phyloP scores from a whole-genome alignment of 1,284 basidiomycete genomes.

The Flammula alnicola region DNA sequence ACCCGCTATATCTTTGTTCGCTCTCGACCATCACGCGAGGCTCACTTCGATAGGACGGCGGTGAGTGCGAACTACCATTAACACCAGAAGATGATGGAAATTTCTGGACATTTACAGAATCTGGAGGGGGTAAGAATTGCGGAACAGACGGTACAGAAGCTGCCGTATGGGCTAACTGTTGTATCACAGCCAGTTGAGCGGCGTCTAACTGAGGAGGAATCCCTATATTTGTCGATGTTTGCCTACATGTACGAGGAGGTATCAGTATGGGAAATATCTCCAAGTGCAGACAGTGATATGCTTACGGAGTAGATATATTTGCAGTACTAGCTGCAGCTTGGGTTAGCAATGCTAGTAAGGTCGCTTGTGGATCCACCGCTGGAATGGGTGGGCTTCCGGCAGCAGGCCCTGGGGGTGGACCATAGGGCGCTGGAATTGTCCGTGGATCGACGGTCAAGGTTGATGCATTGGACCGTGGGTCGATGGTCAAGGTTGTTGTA shows the following conservation, averaged over 20 bases:
- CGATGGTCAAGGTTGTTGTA: conserved; percentile 34
- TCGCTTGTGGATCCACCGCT: conserved; percentile 54
- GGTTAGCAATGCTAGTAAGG: conserved; percentile 68
- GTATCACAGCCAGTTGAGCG: conserved; percentile 69
- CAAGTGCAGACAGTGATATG: neutral
- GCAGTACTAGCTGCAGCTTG: conserved; percentile 53
- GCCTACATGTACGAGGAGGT: conserved; percentile 53
- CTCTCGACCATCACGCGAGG: conserved; percentile 42
- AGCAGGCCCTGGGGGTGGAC: conserved; percentile 25
- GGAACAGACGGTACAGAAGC: conserved; percentile 39
- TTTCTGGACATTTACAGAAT: conserved; percentile 32
- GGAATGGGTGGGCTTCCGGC: conserved; percentile 34
- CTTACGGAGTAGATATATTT: conserved; percentile 37
- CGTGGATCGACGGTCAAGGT: conserved; percentile 46
- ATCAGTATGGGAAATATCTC: conserved; percentile 12
- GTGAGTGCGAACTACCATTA: conserved; percentile 34
- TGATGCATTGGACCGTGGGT: conserved; percentile 46
- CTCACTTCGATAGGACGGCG: conserved; percentile 42
- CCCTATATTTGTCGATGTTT: conserved; percentile 62
- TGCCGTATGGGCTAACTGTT: conserved; percentile 71
- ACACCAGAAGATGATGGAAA: conserved; percentile 32
- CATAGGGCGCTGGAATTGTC: conserved; percentile 33
- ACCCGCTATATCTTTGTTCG: conserved; percentile 51
- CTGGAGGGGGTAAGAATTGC: conserved; percentile 31
- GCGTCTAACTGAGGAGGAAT: conserved; percentile 47